Base-by-base conservation (phyloP, 192 early-diverging fungal genomes). In the Cetraspora pellucida region DNA sequence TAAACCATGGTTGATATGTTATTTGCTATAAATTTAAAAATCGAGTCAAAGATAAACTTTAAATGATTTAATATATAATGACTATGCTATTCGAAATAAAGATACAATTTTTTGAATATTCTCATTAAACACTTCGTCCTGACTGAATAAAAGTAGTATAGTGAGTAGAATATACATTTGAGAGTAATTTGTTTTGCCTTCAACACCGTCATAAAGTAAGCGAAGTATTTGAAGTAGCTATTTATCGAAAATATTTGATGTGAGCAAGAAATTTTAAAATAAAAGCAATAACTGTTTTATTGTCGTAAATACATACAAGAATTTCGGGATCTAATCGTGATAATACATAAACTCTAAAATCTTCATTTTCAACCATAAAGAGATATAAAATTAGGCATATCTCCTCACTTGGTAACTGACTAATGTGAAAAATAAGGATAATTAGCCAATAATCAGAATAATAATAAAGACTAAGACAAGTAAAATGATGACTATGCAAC, bases 291-390 rank as follows among this genome's bases (percentile, higher is more conserved):
- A 1, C 37, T 7, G 37, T 1, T 37, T 37, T 6, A 7, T 37
- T 37, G 37, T 37, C 7, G 37, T 7, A 37, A 69, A 58, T 28
- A 59, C 79, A 78, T 82, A 93, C 90, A 78, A 94, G 79, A n/a
- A 87, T 89, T 72, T 94, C 92, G 7, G 92, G 92, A 74, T 94
- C 92, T 0, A 90, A 91, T 17, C 91, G 79, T 3, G 92, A 94
- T 19, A 94, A 72, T 3, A 93, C 86, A 78, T 92, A 94, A 14
- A 87, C 89, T 44, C 88, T 77, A 73, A 94, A 94, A 17, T 82
- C 82, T 11, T 87, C 84, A 63, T 93, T 93, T 63, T 90, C 87
- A 3, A 92, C 77, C 44, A 93, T 69, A 16, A 93, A 76, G 6
- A 85, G 74, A 74, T 93, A 92, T 66, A 93, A 80, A 17, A 93